These are phyloP conservation scores for Lepraria neglecta DNA, from an alignment of 495 filamentous ascomycete genomes.

Conservation along the genomic window DNA sequence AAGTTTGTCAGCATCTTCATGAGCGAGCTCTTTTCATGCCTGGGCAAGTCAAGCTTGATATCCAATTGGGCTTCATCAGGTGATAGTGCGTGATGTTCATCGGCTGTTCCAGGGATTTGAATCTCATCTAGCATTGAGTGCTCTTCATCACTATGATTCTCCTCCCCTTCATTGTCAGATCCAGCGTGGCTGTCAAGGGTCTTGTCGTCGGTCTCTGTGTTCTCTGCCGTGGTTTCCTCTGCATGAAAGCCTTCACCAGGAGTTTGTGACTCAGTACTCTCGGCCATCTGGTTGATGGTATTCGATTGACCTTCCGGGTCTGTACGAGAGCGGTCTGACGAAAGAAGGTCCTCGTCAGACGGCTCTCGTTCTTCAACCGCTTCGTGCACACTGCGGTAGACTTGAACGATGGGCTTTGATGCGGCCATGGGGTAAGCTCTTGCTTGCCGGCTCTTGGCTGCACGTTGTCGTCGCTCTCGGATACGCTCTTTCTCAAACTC, in stretches of 20 bases:
- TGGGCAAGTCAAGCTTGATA: slow-evolving; percentile 68
- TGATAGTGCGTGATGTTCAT: slow-evolving; percentile 54
- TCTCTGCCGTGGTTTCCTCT: slow-evolving; percentile 34
- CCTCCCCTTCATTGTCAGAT: slow-evolving; percentile 64
- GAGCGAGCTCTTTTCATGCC: slow-evolving; percentile 82
- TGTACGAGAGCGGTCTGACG: slow-evolving; percentile 27
- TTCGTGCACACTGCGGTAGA: slow-evolving; percentile 87
- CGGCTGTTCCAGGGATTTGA: slow-evolving; percentile 58
- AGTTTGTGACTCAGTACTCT: slow-evolving; percentile 20
- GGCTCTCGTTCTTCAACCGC: slow-evolving; percentile 82
- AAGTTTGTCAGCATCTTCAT: slow-evolving; percentile 95
- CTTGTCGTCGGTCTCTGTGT: slow-evolving; percentile 46
- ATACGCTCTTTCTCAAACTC: slow-evolving; percentile 95
- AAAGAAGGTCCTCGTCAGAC: slow-evolving; percentile 52
- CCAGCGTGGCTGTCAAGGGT: slow-evolving; percentile 48
- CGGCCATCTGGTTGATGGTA: slow-evolving; percentile 26
- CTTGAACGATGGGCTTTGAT: slow-evolving; percentile 92
- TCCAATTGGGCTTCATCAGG: slow-evolving; percentile 53
- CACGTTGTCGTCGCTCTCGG: slow-evolving; percentile 73
- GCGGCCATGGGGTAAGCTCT: slow-evolving; percentile 82
- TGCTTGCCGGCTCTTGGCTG: slow-evolving; percentile 71
- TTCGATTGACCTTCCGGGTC: slow-evolving; percentile 22
- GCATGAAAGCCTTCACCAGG: slow-evolving; percentile 28
- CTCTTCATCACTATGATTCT: slow-evolving; percentile 60
- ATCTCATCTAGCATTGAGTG: slow-evolving; percentile 56